These are phyloP conservation scores for Fusarium buharicum DNA, from an alignment of 2,329 filamentous ascomycete species.

Conservation along the genomic window DNA sequence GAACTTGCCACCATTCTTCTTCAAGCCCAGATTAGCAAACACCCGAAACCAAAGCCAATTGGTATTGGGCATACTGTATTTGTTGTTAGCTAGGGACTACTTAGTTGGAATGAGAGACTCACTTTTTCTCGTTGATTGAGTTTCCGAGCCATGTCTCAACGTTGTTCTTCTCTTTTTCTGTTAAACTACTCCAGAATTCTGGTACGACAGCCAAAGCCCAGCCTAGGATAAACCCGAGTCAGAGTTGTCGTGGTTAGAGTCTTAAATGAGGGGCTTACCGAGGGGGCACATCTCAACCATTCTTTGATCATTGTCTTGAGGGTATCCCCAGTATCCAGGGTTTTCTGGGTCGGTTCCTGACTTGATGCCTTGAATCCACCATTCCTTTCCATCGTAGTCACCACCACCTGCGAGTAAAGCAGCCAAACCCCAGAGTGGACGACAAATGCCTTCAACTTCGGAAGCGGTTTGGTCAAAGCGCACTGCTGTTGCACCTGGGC, in stretches of 20 bases:
- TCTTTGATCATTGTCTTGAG: slow-evolving; percentile 79
- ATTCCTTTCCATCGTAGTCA: slow-evolving; percentile 69
- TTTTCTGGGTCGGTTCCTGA: slow-evolving; percentile 76
- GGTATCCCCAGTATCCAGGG: slow-evolving; percentile 80
- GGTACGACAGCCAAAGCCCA: slow-evolving; percentile 77
- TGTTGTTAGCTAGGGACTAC: slow-evolving; percentile 12
- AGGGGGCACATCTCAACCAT: slow-evolving; percentile 89
- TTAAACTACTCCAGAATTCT: slow-evolving; percentile 73
- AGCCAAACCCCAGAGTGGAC: slow-evolving; percentile 80
- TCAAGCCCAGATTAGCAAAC: slow-evolving; percentile 82
- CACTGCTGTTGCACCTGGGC: slow-evolving; percentile 76
- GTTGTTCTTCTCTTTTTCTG: slow-evolving; percentile 69
- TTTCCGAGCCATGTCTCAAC: slow-evolving; percentile 78
- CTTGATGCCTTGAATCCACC: slow-evolving; percentile 74
- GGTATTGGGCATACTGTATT: slow-evolving; percentile 72
- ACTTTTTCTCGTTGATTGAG: slow-evolving; percentile 80
- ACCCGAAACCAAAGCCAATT: slow-evolving; percentile 85
- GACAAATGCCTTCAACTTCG: slow-evolving; percentile 79
- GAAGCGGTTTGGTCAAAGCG: slow-evolving; percentile 81
- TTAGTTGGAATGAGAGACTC: slow-evolving; percentile 14
- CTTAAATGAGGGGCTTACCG: slow-evolving; percentile 51
- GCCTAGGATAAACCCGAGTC: slow-evolving; percentile 50
- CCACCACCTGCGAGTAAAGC: slow-evolving; percentile 75
- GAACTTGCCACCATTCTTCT: slow-evolving; percentile 77
- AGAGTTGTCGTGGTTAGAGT: background rate